Conservation (phyloP, 768 basidiomycete species). For the Termitomyces sp. region DNA sequence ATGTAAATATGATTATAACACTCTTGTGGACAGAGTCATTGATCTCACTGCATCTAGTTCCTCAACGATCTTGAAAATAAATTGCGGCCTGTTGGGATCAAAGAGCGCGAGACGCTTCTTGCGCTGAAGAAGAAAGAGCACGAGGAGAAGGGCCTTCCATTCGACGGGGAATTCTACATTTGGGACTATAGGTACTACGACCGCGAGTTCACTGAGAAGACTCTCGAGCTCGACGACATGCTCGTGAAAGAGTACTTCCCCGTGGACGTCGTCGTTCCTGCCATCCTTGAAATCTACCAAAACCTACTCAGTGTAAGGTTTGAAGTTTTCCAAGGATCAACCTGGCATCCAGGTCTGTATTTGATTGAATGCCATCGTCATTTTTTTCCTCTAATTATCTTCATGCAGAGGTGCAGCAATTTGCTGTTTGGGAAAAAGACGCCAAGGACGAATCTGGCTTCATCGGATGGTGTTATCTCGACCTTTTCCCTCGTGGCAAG, state of each 20-base stretch:
- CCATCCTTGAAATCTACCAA: conserved; percentile 83
- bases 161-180: conserved; percentile 71
- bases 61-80: conserved; percentile 72
- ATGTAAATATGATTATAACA: conserved; percentile 37
- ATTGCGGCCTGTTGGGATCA: conserved; percentile 65
- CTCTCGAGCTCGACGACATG: conserved; percentile 69
- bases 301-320: conserved; percentile 76
- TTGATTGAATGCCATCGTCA: neutral
- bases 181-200: conserved; percentile 86
- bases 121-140: conserved; percentile 76
- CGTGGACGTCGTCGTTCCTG: conserved; percentile 76
- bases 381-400: neutral
- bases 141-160: conserved; percentile 50
- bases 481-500: conserved; percentile 79
- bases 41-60: conserved; percentile 45
- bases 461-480: conserved; percentile 83
- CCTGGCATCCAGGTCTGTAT: conserved; percentile 75
- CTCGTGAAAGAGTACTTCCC: conserved; percentile 90
- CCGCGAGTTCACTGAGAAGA: conserved; percentile 61
- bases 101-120: conserved; percentile 66
- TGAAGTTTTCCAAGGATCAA: conserved; percentile 54
- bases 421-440: conserved; percentile 79
- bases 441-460: conserved; percentile 71
- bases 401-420: conserved; percentile 71
- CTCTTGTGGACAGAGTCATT: neutral